Evolutionary conservation across 2,329 filamentous ascomycete genomes (phyloP), one percentile per base, ranked within the genome.

Genomic region (Exophiala spinifera): DNA sequence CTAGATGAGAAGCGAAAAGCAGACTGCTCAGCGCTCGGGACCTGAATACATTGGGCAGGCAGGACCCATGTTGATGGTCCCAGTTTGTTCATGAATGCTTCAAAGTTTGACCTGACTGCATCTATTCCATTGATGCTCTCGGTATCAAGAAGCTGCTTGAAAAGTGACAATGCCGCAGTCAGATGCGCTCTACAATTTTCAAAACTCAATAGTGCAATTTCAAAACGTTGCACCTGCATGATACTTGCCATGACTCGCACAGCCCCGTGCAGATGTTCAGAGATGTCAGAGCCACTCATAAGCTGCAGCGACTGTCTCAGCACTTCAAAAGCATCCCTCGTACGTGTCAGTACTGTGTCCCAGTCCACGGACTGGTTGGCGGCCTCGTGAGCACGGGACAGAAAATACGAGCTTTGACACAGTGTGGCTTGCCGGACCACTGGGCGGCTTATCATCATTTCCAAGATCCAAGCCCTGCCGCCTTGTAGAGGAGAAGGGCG

Each of bases 391-490:
- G 51, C 60, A 31, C 79, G 69, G 58, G 74, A 75, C 62, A 81
- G 79, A 66, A 83, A 84, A 67, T 82, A 84, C 1, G 79, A 76
- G 1, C 78, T 77, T 19, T 85, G 72, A 21, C 79, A 79, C 15
- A 84, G 70, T 44, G 77, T 75, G 1, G 79, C 78, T 65, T 84
- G 80, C 66, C 79, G 83, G 17, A 84, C 72, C 1, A 80, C 74
- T 57, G 78, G 80, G 67, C 82, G 84, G 55, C 74, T 77, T 51
- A 80, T 74, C 8, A 85, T 71, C 39, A 82, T 70, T 25, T 79
- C 76, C 33, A 86, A 69, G 23, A 86, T 72, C 83, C 83, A 86
- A 21, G 79, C 76, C 46, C 79, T 76, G 13, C 82, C 83, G n/a
- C 80, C 78, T 52, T 79, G 72, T 3, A 80, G 71, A 4, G 83